Evolutionary conservation across 1,139 yeast genomes (phyloP), one percentile per base, ranked within the genome.

Genomic region (Pichia sp.): DNA sequence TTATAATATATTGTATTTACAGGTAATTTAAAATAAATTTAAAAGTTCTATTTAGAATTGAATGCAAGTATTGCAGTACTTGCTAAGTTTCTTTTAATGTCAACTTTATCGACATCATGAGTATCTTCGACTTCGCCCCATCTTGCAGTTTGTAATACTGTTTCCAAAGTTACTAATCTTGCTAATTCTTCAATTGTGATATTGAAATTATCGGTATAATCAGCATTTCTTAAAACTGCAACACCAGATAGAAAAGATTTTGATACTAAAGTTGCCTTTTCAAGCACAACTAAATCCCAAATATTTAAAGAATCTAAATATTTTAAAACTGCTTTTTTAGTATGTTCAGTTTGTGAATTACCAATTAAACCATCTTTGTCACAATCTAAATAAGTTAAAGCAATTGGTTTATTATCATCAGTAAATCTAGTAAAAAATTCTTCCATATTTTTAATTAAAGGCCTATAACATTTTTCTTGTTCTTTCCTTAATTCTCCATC

Each of bases 81-180:
- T 30, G 92, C 79, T 42, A 92, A 72, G 56, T 81, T 82, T 64
- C 97, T 78, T 55, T 87, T 71, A 63, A 95, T 74, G 55, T 92
- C 97, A 39, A 81, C 95, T 63, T 83, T 83, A 58, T 87, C 95
- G 20, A 92, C 97, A 63, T 92, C 98, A 61, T 92, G 98, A 4
- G 97, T 89, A 59, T 92, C 98, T 67, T 92, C 98, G 25, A 92
- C 97, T 64, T 92, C 97, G 35, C 98, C 98, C 98, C 98, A 92
- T 58, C 81, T 76, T 35, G 78, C 80, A 27, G 95, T 86, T 65
- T 92, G 98, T 64, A 77, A 78, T 41, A 82, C 80, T 6, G 83
- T 82, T 61, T 92, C 98, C 57, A 92, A 70, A 46, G 84, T 81
- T 10, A 90, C 92, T 50, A 86, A 74, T 58, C 78, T 79, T 1